Conservation (phyloP, 768 basidiomycete species). For the Macrolepiota dolichaula region DNA sequence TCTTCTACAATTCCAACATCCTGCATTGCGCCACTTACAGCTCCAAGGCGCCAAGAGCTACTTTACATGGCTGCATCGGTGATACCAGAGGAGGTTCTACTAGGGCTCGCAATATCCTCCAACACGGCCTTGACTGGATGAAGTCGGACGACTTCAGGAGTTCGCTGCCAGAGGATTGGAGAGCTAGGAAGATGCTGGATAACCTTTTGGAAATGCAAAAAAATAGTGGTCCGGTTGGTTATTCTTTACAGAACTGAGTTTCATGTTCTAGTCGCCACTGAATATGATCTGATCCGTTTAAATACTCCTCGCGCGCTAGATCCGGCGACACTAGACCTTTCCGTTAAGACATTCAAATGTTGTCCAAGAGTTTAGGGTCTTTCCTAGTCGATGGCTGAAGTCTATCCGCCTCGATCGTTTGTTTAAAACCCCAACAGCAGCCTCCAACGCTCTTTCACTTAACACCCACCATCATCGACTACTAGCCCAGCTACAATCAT, state of each 20-base stretch:
- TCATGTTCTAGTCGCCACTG: neutral
- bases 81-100: slow-evolving; percentile 55
- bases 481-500: neutral
- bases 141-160: slow-evolving; percentile 44
- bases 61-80: slow-evolving; percentile 70
- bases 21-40: slow-evolving; percentile 71
- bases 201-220: slow-evolving; percentile 55
- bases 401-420: neutral
- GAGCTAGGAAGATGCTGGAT: slow-evolving; percentile 54
- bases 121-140: slow-evolving; percentile 76
- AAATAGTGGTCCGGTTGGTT: slow-evolving; percentile 2
- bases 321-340: neutral
- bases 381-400: neutral
- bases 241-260: slow-evolving; percentile 4
- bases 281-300: neutral
- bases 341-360: neutral
- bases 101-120: slow-evolving; percentile 70
- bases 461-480: neutral
- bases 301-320: neutral
- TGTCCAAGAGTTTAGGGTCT: neutral
- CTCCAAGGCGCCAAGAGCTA: slow-evolving; percentile 46
- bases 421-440: neutral
- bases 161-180: slow-evolving; percentile 34
- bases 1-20: slow-evolving; percentile 80
- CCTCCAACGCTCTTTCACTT: neutral